These are phyloP conservation scores for Mycena capillaripes DNA, from an alignment of 768 basidiomycete species.

Conservation along the genomic window DNA sequence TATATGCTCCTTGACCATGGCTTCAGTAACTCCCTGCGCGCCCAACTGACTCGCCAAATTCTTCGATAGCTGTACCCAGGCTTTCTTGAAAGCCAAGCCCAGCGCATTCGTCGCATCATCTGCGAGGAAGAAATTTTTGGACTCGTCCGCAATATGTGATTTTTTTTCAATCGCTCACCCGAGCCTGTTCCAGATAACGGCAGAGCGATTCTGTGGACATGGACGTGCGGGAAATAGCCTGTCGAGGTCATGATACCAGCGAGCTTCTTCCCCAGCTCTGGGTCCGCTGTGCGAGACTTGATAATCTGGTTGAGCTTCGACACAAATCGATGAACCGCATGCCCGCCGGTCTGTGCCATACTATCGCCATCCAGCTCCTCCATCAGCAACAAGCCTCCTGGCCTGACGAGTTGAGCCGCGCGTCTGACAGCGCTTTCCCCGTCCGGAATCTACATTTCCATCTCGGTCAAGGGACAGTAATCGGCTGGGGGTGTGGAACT, in stretches of 20 bases:
- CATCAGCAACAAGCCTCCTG: conserved; percentile 7
- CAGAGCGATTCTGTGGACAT: neutral
- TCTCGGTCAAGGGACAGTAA: neutral
- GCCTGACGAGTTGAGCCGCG: conserved; percentile 7
- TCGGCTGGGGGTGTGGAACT: neutral
- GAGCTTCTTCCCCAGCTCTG: neutral
- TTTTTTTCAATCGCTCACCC: neutral
- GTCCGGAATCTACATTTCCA: neutral
- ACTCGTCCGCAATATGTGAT: too few relatives aligned
- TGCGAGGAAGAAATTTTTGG: neutral
- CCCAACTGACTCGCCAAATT: neutral
- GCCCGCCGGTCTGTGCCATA: conserved; percentile 1
- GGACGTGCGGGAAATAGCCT: neutral
- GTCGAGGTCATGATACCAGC: neutral
- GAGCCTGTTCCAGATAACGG: neutral
- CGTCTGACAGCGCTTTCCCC: neutral
- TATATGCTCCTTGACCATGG: neutral
- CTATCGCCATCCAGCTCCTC: conserved; percentile 10
- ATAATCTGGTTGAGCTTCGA: neutral
- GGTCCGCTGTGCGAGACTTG: neutral
- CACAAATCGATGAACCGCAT: neutral
- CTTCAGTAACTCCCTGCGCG: neutral
- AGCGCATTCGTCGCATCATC: neutral
- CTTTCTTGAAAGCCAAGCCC: neutral
- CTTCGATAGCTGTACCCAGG: neutral